phyloP scores from a whole-genome alignment of 192 early-diverging fungal genomes.

The Umbelopsis isabellina region DNA sequence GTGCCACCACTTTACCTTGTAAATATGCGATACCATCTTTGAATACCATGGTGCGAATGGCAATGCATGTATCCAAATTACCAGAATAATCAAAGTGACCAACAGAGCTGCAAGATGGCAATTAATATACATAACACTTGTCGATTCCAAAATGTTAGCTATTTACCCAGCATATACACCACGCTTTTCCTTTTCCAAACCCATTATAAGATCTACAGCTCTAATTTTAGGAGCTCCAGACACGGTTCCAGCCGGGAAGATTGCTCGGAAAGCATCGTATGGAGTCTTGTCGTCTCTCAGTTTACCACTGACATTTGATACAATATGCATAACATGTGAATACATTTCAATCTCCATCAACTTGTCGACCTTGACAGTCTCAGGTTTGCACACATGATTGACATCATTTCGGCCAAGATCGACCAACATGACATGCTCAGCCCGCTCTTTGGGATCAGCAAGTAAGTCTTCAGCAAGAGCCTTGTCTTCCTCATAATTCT shows the following conservation, averaged over 20 bases:
- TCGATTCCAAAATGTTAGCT: background rate
- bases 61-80: constrained; percentile 96
- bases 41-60: constrained; percentile 98
- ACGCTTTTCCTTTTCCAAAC: constrained; percentile 88
- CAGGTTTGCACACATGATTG: constrained; percentile 94
- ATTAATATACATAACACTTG: constrained; percentile 39
- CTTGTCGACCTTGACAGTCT: constrained; percentile 91
- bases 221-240: constrained; percentile 98
- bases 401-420: constrained; percentile 99
- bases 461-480: constrained; percentile 87
- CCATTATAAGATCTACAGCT: constrained; percentile 94
- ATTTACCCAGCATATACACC: constrained; percentile 81
- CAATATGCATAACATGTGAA: constrained; percentile 99
- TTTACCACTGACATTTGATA: constrained; percentile 91
- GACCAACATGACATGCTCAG: constrained; percentile 99
- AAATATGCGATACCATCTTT: constrained; percentile 94
- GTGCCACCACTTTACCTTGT: constrained; percentile 58
- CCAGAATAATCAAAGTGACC: constrained; percentile 96
- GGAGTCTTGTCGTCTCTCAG: constrained; percentile 87
- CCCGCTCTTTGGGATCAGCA: constrained; percentile 92
- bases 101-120: constrained; percentile 56
- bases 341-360: constrained; percentile 98
- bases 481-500: constrained; percentile 85
- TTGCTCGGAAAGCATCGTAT: constrained; percentile 95
- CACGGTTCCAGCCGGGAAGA: constrained; percentile 98